Base-by-base conservation (phyloP, 768 basidiomycete genomes). In the Termitomyces sp. region DNA sequence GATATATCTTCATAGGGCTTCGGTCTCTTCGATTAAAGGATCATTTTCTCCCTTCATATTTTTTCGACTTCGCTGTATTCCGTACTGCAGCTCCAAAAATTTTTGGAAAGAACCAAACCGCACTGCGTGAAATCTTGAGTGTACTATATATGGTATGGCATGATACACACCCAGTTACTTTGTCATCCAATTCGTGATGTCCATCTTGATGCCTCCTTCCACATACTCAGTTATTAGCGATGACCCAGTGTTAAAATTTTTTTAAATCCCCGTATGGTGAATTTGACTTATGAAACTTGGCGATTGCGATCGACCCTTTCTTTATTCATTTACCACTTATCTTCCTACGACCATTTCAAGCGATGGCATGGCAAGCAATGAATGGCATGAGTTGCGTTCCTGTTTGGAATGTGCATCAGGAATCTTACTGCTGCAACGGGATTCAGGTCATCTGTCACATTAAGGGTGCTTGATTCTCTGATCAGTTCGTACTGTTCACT, bases 21-120 rank as follows among this genome's bases (percentile, higher is more conserved):
- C 84, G 93, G 94, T 79, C 84, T 96, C 63, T 96, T 96, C 87
- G 93, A 95, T 78, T 95, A 81, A 82, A 75, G 66, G 67, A 61
- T 66, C 64, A 53, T 33, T 24, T 42, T 52, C 57, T 68, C 42
- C 57, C 27, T 54, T 50, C 53, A 20, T 58, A 58, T 57, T 55
- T 22, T 36, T 36, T 54, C 51, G n/a, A 49, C 57, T 56, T 57
- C 56, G 58, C 58, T 64, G 59, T 63, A 66, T 59, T 51, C 41
- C 59, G 45, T 62, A 60, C 59, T 42, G 59, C 60, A 44, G 51
- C 42, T 42, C 54, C 24, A 16, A 60, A 63, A 61, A 59, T 46
- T 30, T 22, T 45, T 60, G 58, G 58, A 48, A 64, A 66, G 62
- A 24, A 59, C 58, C 57, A 53, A 57, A n/a, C 12, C 2, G 4